Conservation (phyloP, 352 stramenopile species). For the Phytopythium aichiense region DNA sequence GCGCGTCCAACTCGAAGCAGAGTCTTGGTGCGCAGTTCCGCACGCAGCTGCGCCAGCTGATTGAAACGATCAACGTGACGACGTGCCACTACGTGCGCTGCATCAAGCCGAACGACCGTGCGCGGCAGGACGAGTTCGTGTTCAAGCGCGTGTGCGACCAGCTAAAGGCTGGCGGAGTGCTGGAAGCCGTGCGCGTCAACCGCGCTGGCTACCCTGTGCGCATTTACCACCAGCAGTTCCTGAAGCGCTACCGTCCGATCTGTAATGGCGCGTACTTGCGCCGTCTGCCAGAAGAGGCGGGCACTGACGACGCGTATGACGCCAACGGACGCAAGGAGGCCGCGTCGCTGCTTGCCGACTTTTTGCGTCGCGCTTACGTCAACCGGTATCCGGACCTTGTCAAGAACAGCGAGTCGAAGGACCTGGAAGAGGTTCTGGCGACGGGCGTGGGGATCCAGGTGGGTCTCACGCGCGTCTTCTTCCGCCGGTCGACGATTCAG, state of each 20-base stretch:
- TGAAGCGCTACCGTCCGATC: slow-evolving; percentile 86
- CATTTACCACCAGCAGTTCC: slow-evolving; percentile 91
- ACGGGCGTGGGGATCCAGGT: slow-evolving; percentile 70
- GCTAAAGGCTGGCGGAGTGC: slow-evolving; percentile 96
- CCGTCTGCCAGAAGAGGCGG: slow-evolving; percentile 50
- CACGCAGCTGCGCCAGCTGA: slow-evolving; percentile 81
- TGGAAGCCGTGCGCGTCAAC: slow-evolving; percentile 98
- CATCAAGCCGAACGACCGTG: slow-evolving; percentile 93
- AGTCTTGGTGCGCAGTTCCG: slow-evolving; percentile 83
- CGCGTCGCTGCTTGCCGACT: slow-evolving; percentile 55
- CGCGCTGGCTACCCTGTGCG: slow-evolving; percentile 97
- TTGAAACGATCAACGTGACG: slow-evolving; percentile 81
- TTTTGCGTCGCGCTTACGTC: slow-evolving; percentile 63
- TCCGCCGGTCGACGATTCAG: slow-evolving; percentile 79
- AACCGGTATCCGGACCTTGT: slow-evolving; percentile 57
- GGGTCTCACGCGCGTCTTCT: slow-evolving; percentile 77
- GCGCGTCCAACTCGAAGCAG: slow-evolving; percentile 30
- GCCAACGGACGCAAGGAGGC: slow-evolving; percentile 45
- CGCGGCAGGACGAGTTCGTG: slow-evolving; percentile 79
- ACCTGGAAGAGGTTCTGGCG: slow-evolving; percentile 33
- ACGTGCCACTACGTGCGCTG: slow-evolving; percentile 87
- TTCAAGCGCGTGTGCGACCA: slow-evolving; percentile 95
- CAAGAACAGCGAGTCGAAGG: slow-evolving; percentile 22
- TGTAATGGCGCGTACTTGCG: slow-evolving; percentile 60
- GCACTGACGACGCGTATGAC: slow-evolving; percentile 51